Evolutionary conservation across 371 early-diverging fungal species (phyloP).

Genomic region (Apophysomyces trapeziformis): DNA sequence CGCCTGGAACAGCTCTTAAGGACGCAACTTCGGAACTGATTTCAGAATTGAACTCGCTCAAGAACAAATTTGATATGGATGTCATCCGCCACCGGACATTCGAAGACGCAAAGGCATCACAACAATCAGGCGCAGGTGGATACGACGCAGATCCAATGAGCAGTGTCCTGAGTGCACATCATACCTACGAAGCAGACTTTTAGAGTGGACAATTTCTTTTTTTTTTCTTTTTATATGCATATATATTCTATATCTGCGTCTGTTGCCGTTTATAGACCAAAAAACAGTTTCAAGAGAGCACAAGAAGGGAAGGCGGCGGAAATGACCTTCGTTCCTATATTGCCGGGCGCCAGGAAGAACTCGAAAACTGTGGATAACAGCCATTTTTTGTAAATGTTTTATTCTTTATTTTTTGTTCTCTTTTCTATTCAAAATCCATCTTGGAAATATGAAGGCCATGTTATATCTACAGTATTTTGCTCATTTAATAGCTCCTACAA

Average conservation of each 20-base stretch:
- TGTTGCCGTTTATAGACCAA: neutral
- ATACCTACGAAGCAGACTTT: neutral
- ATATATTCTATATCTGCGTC: neutral
- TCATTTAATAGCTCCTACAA: neutral
- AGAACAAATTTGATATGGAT: constrained; percentile 81
- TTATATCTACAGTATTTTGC: neutral
- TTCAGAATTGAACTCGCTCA: constrained; percentile 79
- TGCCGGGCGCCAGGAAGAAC: neutral
- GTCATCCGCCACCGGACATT: constrained; percentile 55
- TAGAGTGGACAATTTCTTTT: neutral
- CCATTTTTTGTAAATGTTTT: neutral
- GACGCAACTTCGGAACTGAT: constrained; percentile 81
- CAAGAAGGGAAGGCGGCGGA: neutral
- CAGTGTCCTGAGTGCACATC: constrained; percentile 4
- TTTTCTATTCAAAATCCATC: neutral
- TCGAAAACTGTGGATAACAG: neutral
- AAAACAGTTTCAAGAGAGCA: neutral
- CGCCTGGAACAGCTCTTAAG: constrained; percentile 82
- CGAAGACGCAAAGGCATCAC: constrained; percentile 46
- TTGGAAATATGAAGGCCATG: neutral
- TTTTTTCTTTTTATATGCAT: no score
- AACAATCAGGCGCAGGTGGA: constrained; percentile 24
- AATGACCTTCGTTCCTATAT: neutral
- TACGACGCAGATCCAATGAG: constrained; percentile 39
- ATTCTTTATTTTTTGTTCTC: neutral